Base-by-base conservation (phyloP, 257 asterid genomes). In the Capsicum pubescens region DNA sequence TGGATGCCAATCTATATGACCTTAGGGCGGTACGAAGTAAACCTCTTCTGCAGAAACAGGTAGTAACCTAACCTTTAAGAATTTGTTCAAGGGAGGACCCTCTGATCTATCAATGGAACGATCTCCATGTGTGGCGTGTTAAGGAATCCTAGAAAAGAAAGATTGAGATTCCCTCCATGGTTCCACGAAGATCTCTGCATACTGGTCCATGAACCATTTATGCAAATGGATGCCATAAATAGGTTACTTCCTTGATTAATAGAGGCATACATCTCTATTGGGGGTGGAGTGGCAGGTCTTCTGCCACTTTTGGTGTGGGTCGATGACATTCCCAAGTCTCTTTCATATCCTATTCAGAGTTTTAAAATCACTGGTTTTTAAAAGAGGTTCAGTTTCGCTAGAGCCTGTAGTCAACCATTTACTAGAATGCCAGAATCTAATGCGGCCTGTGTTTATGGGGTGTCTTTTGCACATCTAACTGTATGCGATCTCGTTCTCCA, bases 191-290 rank as follows among this genome's bases (percentile, higher is more conserved):
- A 44, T 44, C 48, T 44, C 48, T 44, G 8, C 48, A 6, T 44
- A 44, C 48, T 44, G 5, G 7, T 44, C 48, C 48, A 44, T 6
- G 48, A 32, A 13, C 81, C 63, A 52, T 52, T 74, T 76, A 26
- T 76, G 60, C 63, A 76, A 57, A 52, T 76, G 63, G 63, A 76
- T 26, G 63, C 81, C 63, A 76, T 76, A 52, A 50, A 21, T 72
- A 26, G 44, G 44, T 50, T 44, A 50, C 26, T 52, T 26, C 46
- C 21, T 76, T 26, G 14, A 52, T 76, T 21, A 14, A 52, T 52
- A 26, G 81, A 50, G 81, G 52, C 26, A 76, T 76, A 63, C 13
- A 54, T 76, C 81, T 76, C 42, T 61, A 3, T 52, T 76, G 5
- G 44, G 26, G 81, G 48, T 26, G 10, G 81, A 52, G 14, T 76